These are phyloP conservation scores for Fremontodendron californicum DNA, from an alignment of 345 rosid genomes.

Conservation along the genomic window DNA sequence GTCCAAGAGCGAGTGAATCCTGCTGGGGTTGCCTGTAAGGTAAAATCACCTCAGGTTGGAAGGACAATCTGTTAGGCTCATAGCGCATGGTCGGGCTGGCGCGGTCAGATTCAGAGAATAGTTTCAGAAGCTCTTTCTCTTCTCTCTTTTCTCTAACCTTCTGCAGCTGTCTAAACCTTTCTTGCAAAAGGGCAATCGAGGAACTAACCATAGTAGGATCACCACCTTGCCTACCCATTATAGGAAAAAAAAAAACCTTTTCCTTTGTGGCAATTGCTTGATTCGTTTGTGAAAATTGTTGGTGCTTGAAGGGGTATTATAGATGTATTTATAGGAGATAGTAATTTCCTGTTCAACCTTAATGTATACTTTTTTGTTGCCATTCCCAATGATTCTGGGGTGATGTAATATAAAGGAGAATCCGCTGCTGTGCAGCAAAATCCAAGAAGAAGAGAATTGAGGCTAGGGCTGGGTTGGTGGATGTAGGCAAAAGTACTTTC, in stretches of 20 bases:
- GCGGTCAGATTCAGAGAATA: conserved; percentile 27
- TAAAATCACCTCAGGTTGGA: conserved; percentile 25
- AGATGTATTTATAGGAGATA: conserved; percentile 27
- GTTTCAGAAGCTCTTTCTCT: conserved; percentile 49
- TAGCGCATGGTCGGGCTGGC: not conserved
- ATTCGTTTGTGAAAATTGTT: conserved; percentile 5
- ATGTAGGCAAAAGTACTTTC: conserved; percentile 40
- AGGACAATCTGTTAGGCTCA: conserved; percentile 14
- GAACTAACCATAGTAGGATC: conserved; percentile 42
- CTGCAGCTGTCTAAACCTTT: conserved; percentile 60
- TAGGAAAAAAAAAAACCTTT: not conserved
- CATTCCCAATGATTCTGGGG: conserved; percentile 12
- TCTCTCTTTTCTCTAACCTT: conserved; percentile 56
- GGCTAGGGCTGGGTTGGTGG: conserved; percentile 38
- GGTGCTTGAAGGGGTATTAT: not conserved
- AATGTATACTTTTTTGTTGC: not conserved
- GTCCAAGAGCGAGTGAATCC: conserved; percentile 48
- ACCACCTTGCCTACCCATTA: conserved; percentile 46
- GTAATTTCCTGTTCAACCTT: not conserved
- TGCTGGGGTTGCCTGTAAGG: conserved; percentile 22
- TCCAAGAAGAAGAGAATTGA: conserved; percentile 43
- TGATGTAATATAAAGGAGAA: conserved; percentile 36
- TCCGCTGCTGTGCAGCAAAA: conserved; percentile 30
- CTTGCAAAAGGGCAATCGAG: conserved; percentile 69
- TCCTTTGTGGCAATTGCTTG: not conserved